phyloP scores from a whole-genome alignment of 805 yeast species.

The Pichia nanzhaoensis region DNA sequence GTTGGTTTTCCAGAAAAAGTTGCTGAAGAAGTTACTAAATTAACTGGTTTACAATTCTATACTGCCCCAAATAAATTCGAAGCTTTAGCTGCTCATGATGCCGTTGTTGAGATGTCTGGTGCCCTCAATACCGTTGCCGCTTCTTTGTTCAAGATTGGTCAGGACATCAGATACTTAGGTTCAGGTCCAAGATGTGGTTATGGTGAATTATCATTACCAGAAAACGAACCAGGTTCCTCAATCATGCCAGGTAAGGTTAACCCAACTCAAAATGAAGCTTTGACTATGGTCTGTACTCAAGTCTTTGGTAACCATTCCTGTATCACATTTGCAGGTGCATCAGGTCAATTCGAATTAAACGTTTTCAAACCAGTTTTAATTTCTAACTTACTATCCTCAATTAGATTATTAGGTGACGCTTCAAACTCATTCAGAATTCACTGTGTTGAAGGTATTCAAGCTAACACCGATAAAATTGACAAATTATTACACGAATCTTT shows the following conservation, averaged over 20 bases:
- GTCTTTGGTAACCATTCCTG: slow-evolving; percentile 96
- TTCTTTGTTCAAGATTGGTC: slow-evolving; percentile 92
- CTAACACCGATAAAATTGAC: slow-evolving; percentile 81
- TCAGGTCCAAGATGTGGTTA: slow-evolving; percentile 99
- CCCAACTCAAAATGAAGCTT: slow-evolving; percentile 98
- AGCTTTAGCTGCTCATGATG: slow-evolving; percentile 98
- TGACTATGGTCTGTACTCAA: slow-evolving; percentile 97
- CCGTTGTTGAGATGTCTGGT: slow-evolving; percentile 95
- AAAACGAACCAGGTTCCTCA: slow-evolving; percentile 98
- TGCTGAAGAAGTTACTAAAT: slow-evolving; percentile 76
- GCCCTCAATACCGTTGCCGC: slow-evolving; percentile 93
- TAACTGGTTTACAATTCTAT: slow-evolving; percentile 82
- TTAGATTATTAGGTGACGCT: slow-evolving; percentile 87
- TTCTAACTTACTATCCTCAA: slow-evolving; percentile 79
- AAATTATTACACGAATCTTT: slow-evolving; percentile 88
- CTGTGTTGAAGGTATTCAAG: slow-evolving; percentile 92
- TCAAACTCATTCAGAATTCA: slow-evolving; percentile 81
- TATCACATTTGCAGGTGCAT: slow-evolving; percentile 95
- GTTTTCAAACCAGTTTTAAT: slow-evolving; percentile 97
- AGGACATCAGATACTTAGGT: slow-evolving; percentile 96
- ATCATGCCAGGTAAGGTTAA: slow-evolving; percentile 99
- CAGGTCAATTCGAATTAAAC: slow-evolving; percentile 97
- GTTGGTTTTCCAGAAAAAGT: slow-evolving; percentile 83
- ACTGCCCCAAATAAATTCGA: slow-evolving; percentile 99
- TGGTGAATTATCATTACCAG: slow-evolving; percentile 92